Evolutionary conservation across 2,329 filamentous ascomycete genomes (phyloP), one percentile per base, ranked within the genome.

Genomic region (Hymenoscyphus occultus): DNA sequence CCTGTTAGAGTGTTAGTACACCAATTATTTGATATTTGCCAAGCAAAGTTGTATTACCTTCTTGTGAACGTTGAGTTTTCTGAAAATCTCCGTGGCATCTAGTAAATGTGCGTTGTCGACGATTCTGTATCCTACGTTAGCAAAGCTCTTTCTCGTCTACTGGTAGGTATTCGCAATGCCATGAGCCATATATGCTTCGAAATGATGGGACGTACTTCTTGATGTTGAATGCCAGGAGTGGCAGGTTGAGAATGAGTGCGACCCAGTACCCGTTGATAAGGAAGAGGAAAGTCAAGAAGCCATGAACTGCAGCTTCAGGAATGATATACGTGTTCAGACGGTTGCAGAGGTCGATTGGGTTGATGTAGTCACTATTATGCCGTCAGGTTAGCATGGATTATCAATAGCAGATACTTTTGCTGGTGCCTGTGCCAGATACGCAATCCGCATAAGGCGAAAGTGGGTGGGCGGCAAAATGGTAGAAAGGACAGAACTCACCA

Each of bases 321-420:
- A 99, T 90, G 78, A 99, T 99, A 84, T 99, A 99, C 78, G 94
- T 96, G 86, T 99, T 99, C 73, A 99, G 90, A 75, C 95, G 93
- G 89, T 99, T 99, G 90, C 95, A 99, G 71, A 99, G 93, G 76
- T 99, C 95, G 83, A 99, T 99, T 57, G 95, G 95, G 84, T 99
- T 99, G 83, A 99, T 99, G 82, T 99, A 99, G 82, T 99, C 95
- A 82, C 93, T 97, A 77, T 66, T 12, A 35, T 31, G 35, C 14
- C 39, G 56, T 32, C 45, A 45, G 5, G 54, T 68, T 45, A 48
- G 40, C 64, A 66, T 56, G 32, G 56, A 13, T 39, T 61, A 72
- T 78, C 75, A 78, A 76, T 74, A 65, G 32, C 35, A 32, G 1
- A 22, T 59, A 14, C 12, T 13, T 59, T 59, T 39, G 16, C n/a